Conservation (phyloP, 306 rosid species). For the Hippophae rhamnoides region DNA sequence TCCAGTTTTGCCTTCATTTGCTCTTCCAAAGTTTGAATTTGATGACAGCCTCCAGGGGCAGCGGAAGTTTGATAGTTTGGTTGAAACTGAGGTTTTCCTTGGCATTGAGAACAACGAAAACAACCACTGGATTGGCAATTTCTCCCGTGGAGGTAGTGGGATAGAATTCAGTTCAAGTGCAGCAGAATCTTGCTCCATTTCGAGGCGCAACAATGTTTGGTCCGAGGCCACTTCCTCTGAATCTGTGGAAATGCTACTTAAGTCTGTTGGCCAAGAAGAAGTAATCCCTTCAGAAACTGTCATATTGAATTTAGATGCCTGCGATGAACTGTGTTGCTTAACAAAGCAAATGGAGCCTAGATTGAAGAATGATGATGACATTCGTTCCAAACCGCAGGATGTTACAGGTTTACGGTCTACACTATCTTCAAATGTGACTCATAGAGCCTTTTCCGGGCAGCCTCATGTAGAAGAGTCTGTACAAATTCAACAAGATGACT, state of each 20-base stretch:
- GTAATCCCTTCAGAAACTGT: constrained; percentile 44
- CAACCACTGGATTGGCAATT: constrained; percentile 83
- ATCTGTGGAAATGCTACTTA: constrained; percentile 93
- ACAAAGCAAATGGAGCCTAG: constrained; percentile 73
- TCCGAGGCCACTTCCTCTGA: constrained; percentile 99
- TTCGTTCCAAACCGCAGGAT: constrained; percentile 24
- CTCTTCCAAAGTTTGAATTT: constrained; percentile 91
- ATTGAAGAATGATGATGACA: constrained; percentile 34
- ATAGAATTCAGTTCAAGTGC: constrained; percentile 76
- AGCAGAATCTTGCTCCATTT: constrained; percentile 67
- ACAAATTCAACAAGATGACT: constrained; percentile 29
- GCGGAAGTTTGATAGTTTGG: constrained; percentile 91
- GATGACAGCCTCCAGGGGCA: constrained; percentile 89
- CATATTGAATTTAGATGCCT: constrained; percentile 53
- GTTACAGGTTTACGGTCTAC: constrained; percentile 30
- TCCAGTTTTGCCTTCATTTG: constrained; percentile 67
- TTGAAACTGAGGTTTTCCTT: constrained; percentile 65
- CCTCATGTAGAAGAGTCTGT: constrained; percentile 32
- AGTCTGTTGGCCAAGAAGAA: constrained; percentile 98
- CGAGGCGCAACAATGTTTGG: constrained; percentile 91
- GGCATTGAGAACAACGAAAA: constrained; percentile 48
- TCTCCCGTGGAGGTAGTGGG: constrained; percentile 79
- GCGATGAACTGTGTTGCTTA: constrained; percentile 63
- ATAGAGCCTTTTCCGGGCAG: constrained; percentile 30
- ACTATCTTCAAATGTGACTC: constrained; percentile 23